Percentiles rank a stretch among this genome's conserved stretches.
phyloP scores from a whole-genome alignment of 2,329 filamentous ascomycete species.

The Diaporthe vexans region DNA sequence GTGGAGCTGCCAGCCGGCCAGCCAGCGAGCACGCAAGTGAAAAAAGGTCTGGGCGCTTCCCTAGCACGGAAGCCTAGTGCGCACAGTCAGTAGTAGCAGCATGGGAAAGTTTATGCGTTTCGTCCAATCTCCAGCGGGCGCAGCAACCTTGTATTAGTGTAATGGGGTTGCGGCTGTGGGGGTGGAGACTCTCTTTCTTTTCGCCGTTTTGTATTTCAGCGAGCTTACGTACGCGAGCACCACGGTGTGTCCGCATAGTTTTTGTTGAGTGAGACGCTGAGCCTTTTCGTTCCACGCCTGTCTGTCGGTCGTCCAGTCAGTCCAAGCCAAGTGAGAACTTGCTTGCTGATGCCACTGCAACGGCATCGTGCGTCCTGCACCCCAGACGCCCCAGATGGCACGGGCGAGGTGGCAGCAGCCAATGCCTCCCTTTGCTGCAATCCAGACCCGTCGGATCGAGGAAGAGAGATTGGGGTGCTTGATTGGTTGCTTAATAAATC shows the following conservation, averaged over 20 bases:
- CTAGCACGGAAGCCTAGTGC: not conserved
- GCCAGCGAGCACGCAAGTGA: too few relatives aligned
- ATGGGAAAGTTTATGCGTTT: slow-evolving; percentile 25
- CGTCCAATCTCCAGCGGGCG: slow-evolving; percentile 12
- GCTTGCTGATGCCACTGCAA: slow-evolving; percentile 3
- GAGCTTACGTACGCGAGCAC: slow-evolving; percentile 21
- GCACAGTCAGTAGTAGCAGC: not conserved
- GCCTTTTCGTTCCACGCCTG: not conserved
- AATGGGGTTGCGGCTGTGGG: not conserved
- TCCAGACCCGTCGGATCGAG: not conserved
- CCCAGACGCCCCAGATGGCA: slow-evolving; percentile 19
- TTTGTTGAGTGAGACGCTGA: slow-evolving; percentile 34
- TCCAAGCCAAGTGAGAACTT: not conserved
- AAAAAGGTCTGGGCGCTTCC: not conserved
- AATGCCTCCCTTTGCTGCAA: too few relatives aligned
- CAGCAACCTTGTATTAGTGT: not conserved
- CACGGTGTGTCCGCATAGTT: slow-evolving; percentile 19
- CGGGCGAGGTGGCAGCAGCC: not conserved
- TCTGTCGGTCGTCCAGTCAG: not conserved
- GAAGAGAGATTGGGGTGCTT: not conserved
- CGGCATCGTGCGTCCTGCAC: slow-evolving; percentile 27
- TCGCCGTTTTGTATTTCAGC: slow-evolving; percentile 13
- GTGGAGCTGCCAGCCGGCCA: too few relatives aligned
- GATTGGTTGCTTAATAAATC: not conserved
- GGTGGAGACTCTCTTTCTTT: not conserved